Evolutionary conservation across 1,139 yeast genomes (phyloP), one percentile per base, ranked within the genome.

Genomic region (Sugiyamaella japonica): DNA sequence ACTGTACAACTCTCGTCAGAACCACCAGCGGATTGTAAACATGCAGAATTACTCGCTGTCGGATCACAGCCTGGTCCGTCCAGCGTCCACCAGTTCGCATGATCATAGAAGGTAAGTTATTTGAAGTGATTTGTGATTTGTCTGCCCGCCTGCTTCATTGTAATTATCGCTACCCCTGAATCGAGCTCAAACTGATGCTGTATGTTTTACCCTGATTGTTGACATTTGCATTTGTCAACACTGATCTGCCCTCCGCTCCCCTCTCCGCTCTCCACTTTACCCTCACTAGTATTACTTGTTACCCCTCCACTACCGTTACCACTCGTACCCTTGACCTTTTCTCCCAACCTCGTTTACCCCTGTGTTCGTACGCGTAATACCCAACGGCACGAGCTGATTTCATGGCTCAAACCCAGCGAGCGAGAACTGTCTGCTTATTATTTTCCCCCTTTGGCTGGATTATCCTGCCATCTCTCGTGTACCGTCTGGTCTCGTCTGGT

Each of bases 11-110:
- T 44, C 37, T 10, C 52, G 25, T 12, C 53, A 43, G 23, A 39
- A 42, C 12, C 51, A 47, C 16, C 53, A 48, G 17, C 50, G 56
- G n/a, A 46, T 53, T 45, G 38, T 50, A 45, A 48, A 50, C n/a
- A 45, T 50, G 53, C 56, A 49, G 34, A 45, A 48, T 29, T 53
- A 53, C 34, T 34, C 45, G 8, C 44, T 53, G 9, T 34, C 45
- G 16, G 56, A 53, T 38, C 56, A 53, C 38, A 41, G 46, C 34
- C 49, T 53, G 15, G 52, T 9, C 45, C 50, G 9, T 15, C 44
- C 23, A 6, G n/a, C 39, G 38, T 47, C 50, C 10, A 39, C 51
- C 20, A 39, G 13, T 48, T 39, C 51, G 4, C 29, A 44, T 16
- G 51, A 45, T 15, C 17, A 39, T 12, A 48, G 51, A 48, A 32